phyloP scores from a whole-genome alignment of 352 stramenopile species.

The Phytopythium ostracodes region DNA sequence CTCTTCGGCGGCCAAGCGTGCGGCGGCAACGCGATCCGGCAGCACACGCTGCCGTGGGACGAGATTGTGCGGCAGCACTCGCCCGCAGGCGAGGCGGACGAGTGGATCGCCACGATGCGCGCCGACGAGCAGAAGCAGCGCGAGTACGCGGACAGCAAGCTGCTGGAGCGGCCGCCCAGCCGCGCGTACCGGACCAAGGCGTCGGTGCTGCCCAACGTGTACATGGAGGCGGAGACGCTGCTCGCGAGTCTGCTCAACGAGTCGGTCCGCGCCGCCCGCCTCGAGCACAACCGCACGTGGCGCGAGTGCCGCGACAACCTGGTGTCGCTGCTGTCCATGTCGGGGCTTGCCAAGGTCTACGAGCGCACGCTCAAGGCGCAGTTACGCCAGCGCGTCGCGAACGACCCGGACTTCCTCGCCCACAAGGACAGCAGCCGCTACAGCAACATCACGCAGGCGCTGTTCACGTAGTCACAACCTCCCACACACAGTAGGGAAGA shows the following conservation, averaged over 20 bases:
- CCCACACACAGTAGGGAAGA: too few species aligned
- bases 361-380: slow-evolving; percentile 59
- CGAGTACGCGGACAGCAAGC: slow-evolving; percentile 22
- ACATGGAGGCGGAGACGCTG: slow-evolving; percentile 58
- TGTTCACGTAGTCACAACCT: slow-evolving; percentile 25
- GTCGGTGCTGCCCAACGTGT: slow-evolving; percentile 51
- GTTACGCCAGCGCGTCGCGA: slow-evolving; percentile 42
- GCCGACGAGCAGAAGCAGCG: slow-evolving; percentile 44
- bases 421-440: slow-evolving; percentile 46
- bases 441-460: slow-evolving; percentile 44
- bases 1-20: slow-evolving; percentile 13
- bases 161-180: slow-evolving; percentile 40
- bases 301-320: slow-evolving; percentile 45
- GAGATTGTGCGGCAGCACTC: slow-evolving; percentile 67
- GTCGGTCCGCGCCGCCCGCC: slow-evolving; percentile 48
- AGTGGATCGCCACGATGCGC: slow-evolving; percentile 68
- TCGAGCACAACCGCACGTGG: slow-evolving; percentile 58
- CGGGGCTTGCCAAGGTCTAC: slow-evolving; percentile 44
- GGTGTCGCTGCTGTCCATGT: slow-evolving; percentile 44
- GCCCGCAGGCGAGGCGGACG: slow-evolving; percentile 41
- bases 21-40: slow-evolving; percentile 24
- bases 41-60: slow-evolving; percentile 46
- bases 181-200: slow-evolving; percentile 52
- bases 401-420: slow-evolving; percentile 48
- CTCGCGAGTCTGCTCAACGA: slow-evolving; percentile 60